Evolutionary conservation across 768 basidiomycete species (phyloP), one percentile per base, ranked within the genome.

Genomic region (Psilocybe cyanescens): DNA sequence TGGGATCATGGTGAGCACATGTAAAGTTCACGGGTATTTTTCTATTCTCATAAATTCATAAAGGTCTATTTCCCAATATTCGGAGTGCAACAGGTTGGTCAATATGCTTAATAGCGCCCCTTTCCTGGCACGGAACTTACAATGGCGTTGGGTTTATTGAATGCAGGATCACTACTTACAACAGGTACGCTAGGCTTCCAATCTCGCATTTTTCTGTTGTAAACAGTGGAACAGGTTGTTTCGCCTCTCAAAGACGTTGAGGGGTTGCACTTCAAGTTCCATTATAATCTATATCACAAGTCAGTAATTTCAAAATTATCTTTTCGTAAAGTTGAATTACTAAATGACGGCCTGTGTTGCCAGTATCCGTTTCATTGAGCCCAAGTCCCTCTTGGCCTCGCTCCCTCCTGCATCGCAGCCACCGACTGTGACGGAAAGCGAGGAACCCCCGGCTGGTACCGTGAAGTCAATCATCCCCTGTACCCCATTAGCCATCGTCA

Each of bases 381-480:
- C 95, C 2, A 80, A 80, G 51, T 89, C 91, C 14, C 83, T 97
- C 19, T 59, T 79, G 16, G 76, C 77, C 4, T 76, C 81, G n/a
- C 76, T 76, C 29, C 78, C 81, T 14, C 77, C 85, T 0, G 67
- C 81, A 4, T 71, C 78, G 16, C 72, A 76, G 28, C 57, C 66
- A 30, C 9, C 41, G n/a, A 65, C 72, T 24, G 70, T 76, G 4
- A 72, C 76, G 31, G 78, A 79, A 63, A 67, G 78, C 68, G 91
- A 94, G 60, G 76, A 82, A 11, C 88, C 92, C 2, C 94, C 95
- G 3, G 75, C 86, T 0, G 95, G 95, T 24, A 90, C 89, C 58
- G 94, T 97, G 70, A 99, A 99, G 76, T 97, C 95, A 3, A 94
- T 99, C 70, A 85, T 99, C 37, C 97, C 97, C 0, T 99, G 97